phyloP scores from a whole-genome alignment of 805 yeast genomes.

The Candida hispaniensis region DNA sequence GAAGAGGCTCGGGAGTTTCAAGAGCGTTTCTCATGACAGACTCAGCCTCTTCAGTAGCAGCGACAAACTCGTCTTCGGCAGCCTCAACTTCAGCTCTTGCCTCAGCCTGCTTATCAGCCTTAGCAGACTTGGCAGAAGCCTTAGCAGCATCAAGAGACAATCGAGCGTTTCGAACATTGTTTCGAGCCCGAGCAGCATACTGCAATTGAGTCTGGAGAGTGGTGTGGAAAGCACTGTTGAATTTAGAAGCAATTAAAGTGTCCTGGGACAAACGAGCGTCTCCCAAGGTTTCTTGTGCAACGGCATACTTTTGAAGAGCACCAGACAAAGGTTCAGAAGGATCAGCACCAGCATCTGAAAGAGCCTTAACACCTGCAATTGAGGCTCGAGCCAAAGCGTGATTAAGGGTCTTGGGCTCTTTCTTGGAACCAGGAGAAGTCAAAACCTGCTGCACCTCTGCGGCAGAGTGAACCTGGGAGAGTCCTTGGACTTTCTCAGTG shows the following conservation, averaged over 20 bases:
- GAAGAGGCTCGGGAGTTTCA: constrained; percentile 56
- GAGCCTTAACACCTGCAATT: constrained; percentile 34
- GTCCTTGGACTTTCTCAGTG: constrained; percentile 50
- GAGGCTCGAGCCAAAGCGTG: constrained; percentile 76
- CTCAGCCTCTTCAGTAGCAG: constrained; percentile 80
- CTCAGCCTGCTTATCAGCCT: constrained; percentile 59
- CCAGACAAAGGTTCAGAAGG: constrained; percentile 45
- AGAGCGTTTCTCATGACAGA: constrained; percentile 71
- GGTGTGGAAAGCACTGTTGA: constrained; percentile 55
- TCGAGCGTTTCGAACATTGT: constrained; percentile 66
- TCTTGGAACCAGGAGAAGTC: constrained; percentile 38
- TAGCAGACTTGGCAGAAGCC: constrained; percentile 39
- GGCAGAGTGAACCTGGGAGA: constrained; percentile 63
- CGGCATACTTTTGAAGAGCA: constrained; percentile 56
- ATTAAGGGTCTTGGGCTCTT: constrained; percentile 66
- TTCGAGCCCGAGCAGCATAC: constrained; percentile 58
- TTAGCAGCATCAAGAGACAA: constrained; percentile 72
- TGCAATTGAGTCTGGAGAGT: constrained; percentile 50
- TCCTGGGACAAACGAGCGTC: constrained; percentile 78
- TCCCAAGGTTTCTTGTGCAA: constrained; percentile 63
- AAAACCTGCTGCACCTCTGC: constrained; percentile 75
- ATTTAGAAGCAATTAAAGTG: constrained; percentile 53
- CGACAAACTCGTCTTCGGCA: constrained; percentile 82
- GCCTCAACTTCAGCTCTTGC: constrained; percentile 68
- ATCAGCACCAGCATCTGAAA: constrained; percentile 29